Evolutionary conservation across 306 rosid genomes (phyloP).

Genomic region (cucumber (Cucumis sativus)): Cucumber_9930_V3 NC_026657.2:11627001-11627500

Average conservation of each 20-base stretch:
- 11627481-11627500: neutral
- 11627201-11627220: too few relatives aligned
- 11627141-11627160: too few relatives aligned
- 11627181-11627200: too few relatives aligned
- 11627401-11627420: neutral
- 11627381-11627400: neutral
- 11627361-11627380: neutral
- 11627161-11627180: too few relatives aligned
- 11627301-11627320: neutral
- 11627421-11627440: conserved; percentile 1
- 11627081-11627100: too few relatives aligned
- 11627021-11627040: too few relatives aligned
- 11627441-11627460: neutral
- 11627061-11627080: too few relatives aligned
- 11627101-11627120: too few relatives aligned
- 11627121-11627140: too few relatives aligned
- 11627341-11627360: neutral
- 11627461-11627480: neutral
- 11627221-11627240: neutral
- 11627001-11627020: too few relatives aligned
- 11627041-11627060: too few relatives aligned
- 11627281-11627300: too few relatives aligned
- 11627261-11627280: neutral
- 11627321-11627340: neutral
- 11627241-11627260: neutral